Evolutionary conservation across 208 protist genomes (phyloP).

Genomic region (Trypanosoma melophagium): DNA sequence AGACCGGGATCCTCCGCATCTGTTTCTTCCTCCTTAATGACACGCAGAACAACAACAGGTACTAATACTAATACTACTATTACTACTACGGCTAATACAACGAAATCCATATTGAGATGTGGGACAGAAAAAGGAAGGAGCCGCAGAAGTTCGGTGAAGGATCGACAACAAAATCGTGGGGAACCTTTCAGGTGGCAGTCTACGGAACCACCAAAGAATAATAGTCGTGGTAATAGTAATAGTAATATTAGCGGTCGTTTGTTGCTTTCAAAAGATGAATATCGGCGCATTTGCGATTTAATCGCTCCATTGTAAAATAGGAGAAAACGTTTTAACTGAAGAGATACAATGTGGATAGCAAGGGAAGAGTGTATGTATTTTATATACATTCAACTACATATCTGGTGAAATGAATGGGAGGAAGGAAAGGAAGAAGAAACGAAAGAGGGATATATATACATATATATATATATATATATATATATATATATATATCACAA

Average conservation of each 20-base stretch:
- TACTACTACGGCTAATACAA: no score
- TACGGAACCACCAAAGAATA: neutral
- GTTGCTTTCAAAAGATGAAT: constrained; percentile 21
- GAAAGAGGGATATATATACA: neutral
- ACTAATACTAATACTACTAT: no score
- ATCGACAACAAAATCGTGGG: no score
- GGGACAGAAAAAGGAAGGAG: no score
- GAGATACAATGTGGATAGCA: neutral
- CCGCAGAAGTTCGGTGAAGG: no score
- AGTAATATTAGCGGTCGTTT: constrained; percentile 1
- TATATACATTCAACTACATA: no score
- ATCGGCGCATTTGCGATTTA: constrained; percentile 19
- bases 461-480: neutral
- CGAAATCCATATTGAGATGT: no score
- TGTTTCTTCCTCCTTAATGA: neutral
- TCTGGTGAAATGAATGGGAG: no score
- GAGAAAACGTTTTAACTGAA: no score
- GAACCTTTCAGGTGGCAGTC: neutral
- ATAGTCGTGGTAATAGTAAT: neutral
- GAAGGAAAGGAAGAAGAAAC: no score
- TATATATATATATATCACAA: neutral
- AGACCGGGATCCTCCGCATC: neutral
- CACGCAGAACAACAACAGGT: neutral
- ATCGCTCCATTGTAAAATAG: constrained; percentile 1
- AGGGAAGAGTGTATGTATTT: neutral